Conservation (phyloP, 2,329 filamentous ascomycete genomes). For the Curvularia sp. region DNA sequence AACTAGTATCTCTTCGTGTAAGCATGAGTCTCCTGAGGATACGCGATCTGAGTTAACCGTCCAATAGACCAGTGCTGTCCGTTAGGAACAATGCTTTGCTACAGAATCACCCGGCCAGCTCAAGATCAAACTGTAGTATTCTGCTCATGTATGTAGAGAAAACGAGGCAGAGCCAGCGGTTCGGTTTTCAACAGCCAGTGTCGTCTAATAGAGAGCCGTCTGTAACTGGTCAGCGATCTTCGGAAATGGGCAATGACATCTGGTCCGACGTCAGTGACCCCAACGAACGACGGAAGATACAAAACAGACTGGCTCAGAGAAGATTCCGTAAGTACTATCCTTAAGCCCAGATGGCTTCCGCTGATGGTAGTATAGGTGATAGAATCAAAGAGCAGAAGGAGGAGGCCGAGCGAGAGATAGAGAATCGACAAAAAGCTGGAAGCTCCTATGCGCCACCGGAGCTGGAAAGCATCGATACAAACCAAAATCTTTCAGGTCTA, state of each 20-base stretch:
- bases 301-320: slow-evolving; percentile 77
- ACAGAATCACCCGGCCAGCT: too few species aligned
- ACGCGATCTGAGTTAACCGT: too few species aligned
- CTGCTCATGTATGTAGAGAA: not conserved
- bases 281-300: slow-evolving; percentile 74
- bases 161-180: slow-evolving; percentile 37
- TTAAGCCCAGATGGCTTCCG: not conserved
- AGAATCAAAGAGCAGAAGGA: slow-evolving; percentile 74
- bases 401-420: slow-evolving; percentile 66
- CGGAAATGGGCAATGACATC: slow-evolving; percentile 58
- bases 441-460: slow-evolving; percentile 69
- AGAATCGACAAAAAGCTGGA: slow-evolving; percentile 69
- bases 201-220: slow-evolving; percentile 28
- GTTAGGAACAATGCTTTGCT: too few species aligned
- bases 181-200: slow-evolving; percentile 24
- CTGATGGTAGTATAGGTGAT: slow-evolving; percentile 62
- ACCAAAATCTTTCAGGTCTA: slow-evolving; percentile 67
- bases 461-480: slow-evolving; percentile 61
- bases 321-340: slow-evolving; percentile 72
- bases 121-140: not conserved
- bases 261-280: slow-evolving; percentile 75
- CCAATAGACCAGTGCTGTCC: not conserved
- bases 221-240: slow-evolving; percentile 24
- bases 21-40: not conserved
- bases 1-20: not conserved